Percentiles rank a stretch among this genome's conserved stretches.
phyloP scores from a whole-genome alignment of 1,284 basidiomycete species.

The Puccinia triticina region DNA sequence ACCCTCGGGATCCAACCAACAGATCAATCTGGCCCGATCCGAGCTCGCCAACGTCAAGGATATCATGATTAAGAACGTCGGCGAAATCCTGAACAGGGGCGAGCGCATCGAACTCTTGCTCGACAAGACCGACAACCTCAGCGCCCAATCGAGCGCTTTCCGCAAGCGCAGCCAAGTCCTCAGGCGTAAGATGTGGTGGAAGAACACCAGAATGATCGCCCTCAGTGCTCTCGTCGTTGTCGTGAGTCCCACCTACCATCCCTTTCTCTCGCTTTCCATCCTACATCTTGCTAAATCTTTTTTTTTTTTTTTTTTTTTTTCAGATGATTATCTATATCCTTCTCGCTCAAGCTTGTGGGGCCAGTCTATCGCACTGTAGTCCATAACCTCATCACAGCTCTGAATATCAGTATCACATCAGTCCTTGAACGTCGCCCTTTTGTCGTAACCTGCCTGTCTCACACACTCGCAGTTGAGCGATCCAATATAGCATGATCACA shows the following conservation, averaged over 20 bases:
- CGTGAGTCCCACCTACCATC: neutral
- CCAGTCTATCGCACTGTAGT: slow-evolving; percentile 37
- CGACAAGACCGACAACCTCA: slow-evolving; percentile 95
- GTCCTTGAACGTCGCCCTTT: neutral
- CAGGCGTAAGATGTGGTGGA: slow-evolving; percentile 96
- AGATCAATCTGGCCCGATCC: slow-evolving; percentile 81
- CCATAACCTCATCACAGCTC: neutral
- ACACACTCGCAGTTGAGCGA: neutral
- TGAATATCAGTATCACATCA: neutral
- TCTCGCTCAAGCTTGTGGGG: slow-evolving; percentile 45
- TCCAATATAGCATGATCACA: neutral
- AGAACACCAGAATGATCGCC: slow-evolving; percentile 66
- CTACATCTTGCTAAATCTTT: slow-evolving; percentile 62
- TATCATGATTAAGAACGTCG: slow-evolving; percentile 76
- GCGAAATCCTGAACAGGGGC: slow-evolving; percentile 84
- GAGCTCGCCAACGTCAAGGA: slow-evolving; percentile 93
- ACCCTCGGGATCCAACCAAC: slow-evolving; percentile 78
- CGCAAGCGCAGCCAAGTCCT: slow-evolving; percentile 82
- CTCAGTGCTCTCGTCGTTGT: slow-evolving; percentile 49
- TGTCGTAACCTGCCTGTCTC: neutral
- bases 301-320: slow-evolving; percentile 74
- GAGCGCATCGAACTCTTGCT: slow-evolving; percentile 94
- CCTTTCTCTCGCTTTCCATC: slow-evolving; percentile 15
- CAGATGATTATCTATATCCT: slow-evolving; percentile 44
- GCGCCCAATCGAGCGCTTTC: slow-evolving; percentile 93